A percentile compares a stretch with the other conserved stretches of the same genome.
Evolutionary conservation across 176 grass and related monocot species (phyloP).

Genomic region (Oryza punctata): DNA sequence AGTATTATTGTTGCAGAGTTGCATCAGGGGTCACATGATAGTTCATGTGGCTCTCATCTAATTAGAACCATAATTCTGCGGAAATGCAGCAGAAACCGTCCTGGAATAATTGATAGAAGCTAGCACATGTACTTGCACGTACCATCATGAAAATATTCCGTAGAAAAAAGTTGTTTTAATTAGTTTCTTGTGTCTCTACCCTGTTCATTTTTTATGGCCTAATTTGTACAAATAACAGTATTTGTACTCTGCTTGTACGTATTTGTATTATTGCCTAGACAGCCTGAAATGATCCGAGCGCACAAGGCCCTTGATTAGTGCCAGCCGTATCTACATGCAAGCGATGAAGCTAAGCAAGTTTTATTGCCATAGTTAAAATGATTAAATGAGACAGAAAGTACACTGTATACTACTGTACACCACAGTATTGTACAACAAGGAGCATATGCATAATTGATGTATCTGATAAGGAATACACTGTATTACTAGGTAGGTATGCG

Average conservation of each 20-base stretch:
- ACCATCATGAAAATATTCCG: slow-evolving; percentile 8
- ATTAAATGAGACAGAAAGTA: slow-evolving; percentile 35
- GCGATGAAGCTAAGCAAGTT: slow-evolving; percentile 4
- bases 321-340: slow-evolving; percentile 26
- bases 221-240: background rate
- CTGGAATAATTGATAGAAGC: slow-evolving; percentile 22
- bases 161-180: background rate
- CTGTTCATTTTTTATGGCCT: background rate
- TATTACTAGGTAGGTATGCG: background rate
- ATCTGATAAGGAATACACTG: slow-evolving; percentile 1
- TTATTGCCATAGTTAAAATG: slow-evolving; percentile 16
- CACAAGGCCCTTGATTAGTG: background rate
- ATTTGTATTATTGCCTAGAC: slow-evolving; percentile 14
- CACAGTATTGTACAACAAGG: background rate
- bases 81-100: background rate
- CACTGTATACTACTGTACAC: slow-evolving; percentile 7
- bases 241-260: slow-evolving; percentile 15
- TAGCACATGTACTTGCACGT: slow-evolving; percentile 30
- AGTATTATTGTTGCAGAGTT: slow-evolving; percentile 32
- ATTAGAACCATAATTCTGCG: background rate
- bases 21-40: slow-evolving; percentile 32
- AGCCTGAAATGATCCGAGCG: slow-evolving; percentile 34
- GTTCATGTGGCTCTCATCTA: slow-evolving; percentile 9
- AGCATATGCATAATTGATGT: background rate
- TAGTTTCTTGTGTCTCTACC: background rate